phyloP scores from a whole-genome alignment of 2,329 filamentous ascomycete genomes.

The Monilinia laxa region DNA sequence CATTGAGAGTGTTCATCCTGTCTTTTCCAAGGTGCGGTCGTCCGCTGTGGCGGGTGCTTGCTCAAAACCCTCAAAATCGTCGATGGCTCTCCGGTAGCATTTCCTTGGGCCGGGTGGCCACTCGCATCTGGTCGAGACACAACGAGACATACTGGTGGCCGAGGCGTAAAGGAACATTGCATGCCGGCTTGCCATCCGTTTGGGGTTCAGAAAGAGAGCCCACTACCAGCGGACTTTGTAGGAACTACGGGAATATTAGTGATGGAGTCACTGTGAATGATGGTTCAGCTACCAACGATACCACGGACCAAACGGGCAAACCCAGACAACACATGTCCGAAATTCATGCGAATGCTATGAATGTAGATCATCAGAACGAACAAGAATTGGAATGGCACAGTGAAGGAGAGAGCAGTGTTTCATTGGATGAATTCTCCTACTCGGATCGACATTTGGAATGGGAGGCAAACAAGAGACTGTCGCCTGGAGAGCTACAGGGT shows the following conservation, averaged over 20 bases:
- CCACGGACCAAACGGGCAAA: neutral
- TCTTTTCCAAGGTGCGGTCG: slow-evolving; percentile 44
- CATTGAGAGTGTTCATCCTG: slow-evolving; percentile 45
- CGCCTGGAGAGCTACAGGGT: neutral
- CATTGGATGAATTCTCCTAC: neutral
- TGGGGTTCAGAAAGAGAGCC: slow-evolving; percentile 3
- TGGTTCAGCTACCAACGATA: neutral
- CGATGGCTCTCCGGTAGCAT: slow-evolving; percentile 46
- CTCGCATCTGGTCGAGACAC: slow-evolving; percentile 27
- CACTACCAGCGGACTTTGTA: slow-evolving; percentile 8
- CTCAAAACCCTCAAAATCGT: slow-evolving; percentile 45
- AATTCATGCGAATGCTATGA: neutral
- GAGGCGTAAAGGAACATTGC: slow-evolving; percentile 29
- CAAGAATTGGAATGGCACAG: neutral
- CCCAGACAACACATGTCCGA: neutral
- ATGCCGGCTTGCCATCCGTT: slow-evolving; percentile 5
- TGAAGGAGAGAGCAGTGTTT: neutral
- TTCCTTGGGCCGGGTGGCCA: slow-evolving; percentile 46
- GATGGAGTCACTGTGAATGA: neutral
- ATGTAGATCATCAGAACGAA: neutral
- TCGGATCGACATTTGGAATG: neutral
- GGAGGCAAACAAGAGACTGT: neutral
- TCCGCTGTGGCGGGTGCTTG: slow-evolving; percentile 47
- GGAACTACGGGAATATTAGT: slow-evolving; percentile 6
- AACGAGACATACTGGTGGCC: slow-evolving; percentile 37